Evolutionary conservation across 2,329 filamentous ascomycete species (phyloP).

Genomic region (Calonectria pteridis): DNA sequence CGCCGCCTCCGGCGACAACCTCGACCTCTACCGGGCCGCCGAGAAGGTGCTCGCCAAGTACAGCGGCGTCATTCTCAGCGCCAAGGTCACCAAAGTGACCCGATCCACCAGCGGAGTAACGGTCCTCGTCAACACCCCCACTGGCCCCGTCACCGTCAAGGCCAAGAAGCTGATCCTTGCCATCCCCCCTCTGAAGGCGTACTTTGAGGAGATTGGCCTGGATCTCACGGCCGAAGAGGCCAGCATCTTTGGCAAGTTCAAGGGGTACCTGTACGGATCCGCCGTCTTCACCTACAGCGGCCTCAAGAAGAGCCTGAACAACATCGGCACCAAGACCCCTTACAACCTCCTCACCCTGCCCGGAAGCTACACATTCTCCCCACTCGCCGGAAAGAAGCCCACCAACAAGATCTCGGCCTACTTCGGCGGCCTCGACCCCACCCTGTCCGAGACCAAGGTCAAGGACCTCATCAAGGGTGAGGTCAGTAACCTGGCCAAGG

Average conservation of each 20-base stretch:
- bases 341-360: constrained; percentile 22
- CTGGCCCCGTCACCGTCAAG: neutral
- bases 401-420: constrained; percentile 23
- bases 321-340: constrained; percentile 29
- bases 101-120: neutral
- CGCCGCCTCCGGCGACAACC: constrained; percentile 11
- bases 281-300: constrained; percentile 20
- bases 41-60: neutral
- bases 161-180: constrained; percentile 37
- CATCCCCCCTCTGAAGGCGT: constrained; percentile 29
- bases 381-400: neutral
- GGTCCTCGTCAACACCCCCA: neutral
- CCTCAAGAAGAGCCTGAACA: constrained; percentile 4
- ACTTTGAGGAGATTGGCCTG: constrained; percentile 19
- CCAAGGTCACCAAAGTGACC: neutral
- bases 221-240: constrained; percentile 24
- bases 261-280: constrained; percentile 23
- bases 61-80: neutral
- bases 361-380: neutral
- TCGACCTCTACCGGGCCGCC: constrained; percentile 8
- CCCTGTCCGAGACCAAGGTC: neutral
- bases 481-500: constrained; percentile 19
- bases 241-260: constrained; percentile 30
- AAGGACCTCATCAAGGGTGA: constrained; percentile 25
- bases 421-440: neutral